These are phyloP conservation scores for Streptanthus diversifolius DNA, from an alignment of 345 rosid genomes.

Conservation along the genomic window DNA sequence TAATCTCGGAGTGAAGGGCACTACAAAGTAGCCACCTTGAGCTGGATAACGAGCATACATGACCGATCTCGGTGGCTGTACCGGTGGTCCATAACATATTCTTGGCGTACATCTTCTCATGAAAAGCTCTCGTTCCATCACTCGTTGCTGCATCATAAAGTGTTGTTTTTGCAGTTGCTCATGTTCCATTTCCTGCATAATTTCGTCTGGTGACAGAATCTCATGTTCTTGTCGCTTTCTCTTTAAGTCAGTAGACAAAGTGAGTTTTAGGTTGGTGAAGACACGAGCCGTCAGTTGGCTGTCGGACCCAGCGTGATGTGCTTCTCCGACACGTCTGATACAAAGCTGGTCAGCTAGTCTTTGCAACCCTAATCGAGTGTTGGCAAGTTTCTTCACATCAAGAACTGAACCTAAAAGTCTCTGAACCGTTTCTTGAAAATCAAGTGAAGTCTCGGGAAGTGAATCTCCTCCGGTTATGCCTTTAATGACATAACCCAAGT, in stretches of 20 bases:
- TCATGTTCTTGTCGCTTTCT: neutral
- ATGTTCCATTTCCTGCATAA: neutral
- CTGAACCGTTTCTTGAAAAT: neutral
- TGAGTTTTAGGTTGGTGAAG: neutral
- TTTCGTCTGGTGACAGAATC: neutral
- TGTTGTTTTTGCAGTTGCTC: neutral
- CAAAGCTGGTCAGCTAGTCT: neutral
- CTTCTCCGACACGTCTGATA: neutral
- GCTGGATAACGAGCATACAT: neutral
- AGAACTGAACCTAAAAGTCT: neutral
- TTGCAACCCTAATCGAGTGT: conserved; percentile 8
- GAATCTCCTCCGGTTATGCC: neutral
- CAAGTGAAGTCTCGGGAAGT: neutral
- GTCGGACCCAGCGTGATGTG: conserved; percentile 30
- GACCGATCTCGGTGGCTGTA: neutral
- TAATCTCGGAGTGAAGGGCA: neutral
- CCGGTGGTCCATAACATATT: neutral
- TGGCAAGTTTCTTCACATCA: neutral
- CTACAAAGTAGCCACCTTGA: neutral
- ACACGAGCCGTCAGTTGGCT: conserved; percentile 18
- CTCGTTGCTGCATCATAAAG: neutral
- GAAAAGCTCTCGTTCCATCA: neutral
- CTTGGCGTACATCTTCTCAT: neutral
- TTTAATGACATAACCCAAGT: neutral
- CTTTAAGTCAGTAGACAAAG: neutral